These are phyloP conservation scores for Malassezia psittaci DNA, from an alignment of 1,284 basidiomycete genomes.

Conservation along the genomic window DNA sequence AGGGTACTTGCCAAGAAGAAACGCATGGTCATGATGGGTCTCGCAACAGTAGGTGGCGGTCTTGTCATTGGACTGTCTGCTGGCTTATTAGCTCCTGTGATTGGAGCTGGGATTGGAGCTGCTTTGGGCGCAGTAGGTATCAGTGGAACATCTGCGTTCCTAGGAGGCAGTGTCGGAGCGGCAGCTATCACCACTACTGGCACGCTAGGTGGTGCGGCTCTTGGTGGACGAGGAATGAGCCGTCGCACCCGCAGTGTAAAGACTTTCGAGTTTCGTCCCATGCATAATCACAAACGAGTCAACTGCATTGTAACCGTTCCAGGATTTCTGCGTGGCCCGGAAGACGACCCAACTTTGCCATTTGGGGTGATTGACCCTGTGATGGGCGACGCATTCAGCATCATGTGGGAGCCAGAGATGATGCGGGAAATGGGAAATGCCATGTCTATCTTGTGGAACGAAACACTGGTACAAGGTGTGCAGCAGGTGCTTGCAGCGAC, in stretches of 20 bases:
- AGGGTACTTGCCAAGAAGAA: slow-evolving; percentile 29
- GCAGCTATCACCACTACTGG: slow-evolving; percentile 46
- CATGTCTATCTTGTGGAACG: slow-evolving; percentile 45
- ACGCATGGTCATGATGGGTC: slow-evolving; percentile 44
- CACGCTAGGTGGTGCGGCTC: slow-evolving; percentile 37
- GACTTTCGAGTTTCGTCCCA: slow-evolving; percentile 45
- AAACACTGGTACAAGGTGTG: slow-evolving; percentile 45
- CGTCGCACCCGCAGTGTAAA: slow-evolving; percentile 38
- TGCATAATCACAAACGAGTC: slow-evolving; percentile 48
- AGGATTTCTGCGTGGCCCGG: slow-evolving; percentile 40
- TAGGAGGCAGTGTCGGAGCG: slow-evolving; percentile 44
- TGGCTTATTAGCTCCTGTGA: slow-evolving; percentile 42
- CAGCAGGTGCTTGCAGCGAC: slow-evolving; percentile 45
- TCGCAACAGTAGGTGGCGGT: slow-evolving; percentile 45
- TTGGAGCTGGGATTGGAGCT: slow-evolving; percentile 45
- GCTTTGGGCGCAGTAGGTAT: slow-evolving; percentile 44
- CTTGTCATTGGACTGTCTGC: slow-evolving; percentile 46
- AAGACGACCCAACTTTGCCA: slow-evolving; percentile 42
- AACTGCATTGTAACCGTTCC: slow-evolving; percentile 43
- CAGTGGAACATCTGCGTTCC: slow-evolving; percentile 39
- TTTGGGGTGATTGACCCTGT: slow-evolving; percentile 46
- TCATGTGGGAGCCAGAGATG: slow-evolving; percentile 48
- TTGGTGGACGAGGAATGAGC: slow-evolving; percentile 45
- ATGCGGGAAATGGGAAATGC: slow-evolving; percentile 48
- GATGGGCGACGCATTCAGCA: slow-evolving; percentile 45